Base-by-base conservation (phyloP, 2,329 filamentous ascomycete genomes). In the Hypoxylon sp. region DNA sequence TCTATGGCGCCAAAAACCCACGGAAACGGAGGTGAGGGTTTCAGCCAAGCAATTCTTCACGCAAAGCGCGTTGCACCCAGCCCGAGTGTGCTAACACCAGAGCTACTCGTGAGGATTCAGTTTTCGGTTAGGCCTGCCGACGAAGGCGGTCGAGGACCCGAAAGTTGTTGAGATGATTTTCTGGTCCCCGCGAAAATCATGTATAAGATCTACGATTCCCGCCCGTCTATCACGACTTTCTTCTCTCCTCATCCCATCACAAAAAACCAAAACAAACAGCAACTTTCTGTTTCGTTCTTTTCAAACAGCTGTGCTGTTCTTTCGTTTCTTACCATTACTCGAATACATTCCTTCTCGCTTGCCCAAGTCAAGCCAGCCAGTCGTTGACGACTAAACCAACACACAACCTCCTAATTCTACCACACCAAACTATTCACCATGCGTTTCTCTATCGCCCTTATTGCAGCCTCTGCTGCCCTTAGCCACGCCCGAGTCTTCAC, bases 271-370 rank as follows among this genome's bases (percentile, higher is more conserved):
- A n/a, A 35, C 32, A 46, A 36, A 49, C 35, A 60, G 40, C 47
- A 23, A 45, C 21, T 49, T 45, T 30, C 51, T 49, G 44, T 49
- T 43, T 30, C 17, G 35, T 44, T 44, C 26, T 20, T 43, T 42
- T 29, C 36, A 38, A 37, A 62, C 64, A 67, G 64, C 63, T 66
- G 63, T 55, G 63, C 63, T 67, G 63, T 66, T 45, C 31, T 61
- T 65, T 53, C 59, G 16, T 29, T 66, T 63, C 60, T 60, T 59
- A 27, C 47, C 55, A 55, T 55, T 43, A 47, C 47, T 56, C 42
- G 47, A 29, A 13, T 54, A 52, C 38, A 25, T 55, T 45, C 15
- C 36, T 52, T 23, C 23, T 38, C 41, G 26, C 38, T 37, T 45
- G 13, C 25, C 25, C 15, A 25, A 34, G 31, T 17, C 26, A 46